Evolutionary conservation across 805 yeast genomes (phyloP), one percentile per base, ranked within the genome.

Genomic region (Starmerella kuoi): DNA sequence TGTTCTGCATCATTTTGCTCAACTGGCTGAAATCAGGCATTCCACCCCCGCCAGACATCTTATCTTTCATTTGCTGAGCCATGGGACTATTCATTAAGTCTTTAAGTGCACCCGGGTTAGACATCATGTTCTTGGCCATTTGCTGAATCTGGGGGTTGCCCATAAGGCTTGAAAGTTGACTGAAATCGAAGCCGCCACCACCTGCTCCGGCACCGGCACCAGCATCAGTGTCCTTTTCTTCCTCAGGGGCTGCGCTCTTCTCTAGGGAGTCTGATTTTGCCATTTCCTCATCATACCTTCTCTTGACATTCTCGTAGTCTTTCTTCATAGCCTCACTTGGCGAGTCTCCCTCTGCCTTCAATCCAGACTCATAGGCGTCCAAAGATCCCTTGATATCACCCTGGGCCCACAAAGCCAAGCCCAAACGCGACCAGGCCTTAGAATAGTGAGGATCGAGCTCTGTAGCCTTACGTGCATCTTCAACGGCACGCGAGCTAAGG

Each of bases 341-440:
- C 21, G 67, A 64, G 35, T 76, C 81, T 34, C 96, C 95, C 65
- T 91, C 97, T 44, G 76, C 74, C 44, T 82, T 86, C 51, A 91
- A 63, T 31, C 95, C 98, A 50, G 70, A 71, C 63, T 82, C 77
- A 65, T 91, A 91, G 23, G 97, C 96, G 37, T 85, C 80, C 68
- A 86, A 68, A 11, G 98, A 74, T 40, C 80, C 94, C 62, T 81
- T 77, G 45, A 88, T 77, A 58, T 87, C 88, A n/a, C 94, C 94
- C 46, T 81, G 68, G n/a, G 95, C 94, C 61, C 79, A 88, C 58
- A 79, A 76, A 4, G 98, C 97, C 54, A 87, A 75, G 2, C 97
- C 98, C 52, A 91, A 69, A 62, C 98, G 79, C 5, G 95, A 83
- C 70, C 86, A 91, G 9, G 94, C 95, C 67, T 88, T 87, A 25